These are phyloP conservation scores for Kalmanozyma brasiliensis DNA, from an alignment of 1,284 basidiomycete species.

Conservation along the genomic window DNA sequence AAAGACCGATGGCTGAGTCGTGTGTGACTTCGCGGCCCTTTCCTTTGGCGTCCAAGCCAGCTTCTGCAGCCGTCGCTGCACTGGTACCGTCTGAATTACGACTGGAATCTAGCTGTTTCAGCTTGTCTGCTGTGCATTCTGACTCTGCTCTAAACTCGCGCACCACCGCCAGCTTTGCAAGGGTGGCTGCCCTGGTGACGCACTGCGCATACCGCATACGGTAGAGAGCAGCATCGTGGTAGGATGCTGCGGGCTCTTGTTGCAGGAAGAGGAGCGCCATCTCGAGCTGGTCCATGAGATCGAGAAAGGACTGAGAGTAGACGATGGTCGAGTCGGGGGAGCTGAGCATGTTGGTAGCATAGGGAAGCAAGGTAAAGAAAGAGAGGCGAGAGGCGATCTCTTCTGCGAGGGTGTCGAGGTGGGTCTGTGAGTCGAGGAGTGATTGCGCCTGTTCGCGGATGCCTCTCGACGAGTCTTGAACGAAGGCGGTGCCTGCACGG, in stretches of 20 bases:
- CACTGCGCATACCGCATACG: conserved; percentile 62
- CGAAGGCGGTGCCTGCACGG: conserved; percentile 54
- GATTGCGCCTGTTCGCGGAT: conserved; percentile 58
- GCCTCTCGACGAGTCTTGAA: conserved; percentile 58
- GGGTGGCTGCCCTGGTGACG: conserved; percentile 50
- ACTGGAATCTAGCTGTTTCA: conserved; percentile 35
- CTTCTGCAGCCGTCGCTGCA: neutral
- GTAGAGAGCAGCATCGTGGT: conserved; percentile 59
- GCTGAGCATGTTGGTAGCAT: conserved; percentile 57
- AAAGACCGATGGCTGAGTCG: neutral
- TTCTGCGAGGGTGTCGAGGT: conserved; percentile 51
- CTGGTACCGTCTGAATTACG: neutral
- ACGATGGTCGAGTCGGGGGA: conserved; percentile 51
- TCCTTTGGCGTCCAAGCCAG: conserved; percentile 14
- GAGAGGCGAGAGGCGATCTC: conserved; percentile 52
- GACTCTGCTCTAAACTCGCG: conserved; percentile 23
- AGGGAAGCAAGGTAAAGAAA: conserved; percentile 61
- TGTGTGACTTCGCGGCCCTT: conserved; percentile 21
- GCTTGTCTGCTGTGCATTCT: conserved; percentile 10
- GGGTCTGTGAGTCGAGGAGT: conserved; percentile 46
- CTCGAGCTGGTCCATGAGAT: conserved; percentile 60
- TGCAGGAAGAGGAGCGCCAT: conserved; percentile 58
- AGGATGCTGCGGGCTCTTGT: conserved; percentile 36
- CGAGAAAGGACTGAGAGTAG: conserved; percentile 51
- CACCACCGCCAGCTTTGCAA: conserved; percentile 52